These are phyloP conservation scores for Neurospora crassa DNA, from an alignment of 2,329 filamentous ascomycete genomes.

Conservation along the genomic window DNA sequence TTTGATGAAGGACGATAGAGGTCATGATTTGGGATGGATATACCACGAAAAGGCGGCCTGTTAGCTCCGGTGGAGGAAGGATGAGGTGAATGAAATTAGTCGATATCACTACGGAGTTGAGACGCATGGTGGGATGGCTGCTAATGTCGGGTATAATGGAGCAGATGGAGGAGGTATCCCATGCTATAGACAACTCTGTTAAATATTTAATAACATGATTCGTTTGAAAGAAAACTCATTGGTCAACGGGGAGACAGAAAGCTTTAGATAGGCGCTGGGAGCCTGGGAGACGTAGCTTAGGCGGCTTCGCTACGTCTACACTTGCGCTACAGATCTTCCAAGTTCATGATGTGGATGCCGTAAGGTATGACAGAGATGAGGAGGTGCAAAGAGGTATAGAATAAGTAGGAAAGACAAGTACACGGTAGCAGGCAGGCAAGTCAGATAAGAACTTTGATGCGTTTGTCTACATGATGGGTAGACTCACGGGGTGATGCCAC, in stretches of 20 bases:
- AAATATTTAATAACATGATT: not conserved
- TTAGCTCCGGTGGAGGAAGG: not conserved
- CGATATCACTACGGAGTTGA: not conserved
- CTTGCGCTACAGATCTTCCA: not conserved
- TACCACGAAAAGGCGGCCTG: not conserved
- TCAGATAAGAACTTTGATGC: not conserved
- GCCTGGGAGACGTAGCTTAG: not conserved
- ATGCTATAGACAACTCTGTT: not conserved
- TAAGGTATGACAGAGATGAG: not conserved
- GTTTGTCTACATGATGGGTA: not conserved
- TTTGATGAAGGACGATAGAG: not conserved
- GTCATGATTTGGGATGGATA: not conserved
- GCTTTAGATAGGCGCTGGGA: not conserved
- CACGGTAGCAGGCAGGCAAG: not conserved
- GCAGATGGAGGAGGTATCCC: not conserved
- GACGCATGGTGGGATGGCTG: not conserved
- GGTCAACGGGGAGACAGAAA: too few relatives aligned
- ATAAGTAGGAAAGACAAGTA: not conserved
- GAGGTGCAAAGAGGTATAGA: not conserved
- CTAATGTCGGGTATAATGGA: not conserved
- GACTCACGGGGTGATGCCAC: not conserved
- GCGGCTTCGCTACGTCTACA: not conserved
- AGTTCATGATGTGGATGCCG: not conserved
- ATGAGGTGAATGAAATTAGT: not conserved
- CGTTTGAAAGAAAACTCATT: not conserved